Evolutionary conservation across 179 eudicot species (phyloP).

Genomic region (Heliamphora ciliata): DNA sequence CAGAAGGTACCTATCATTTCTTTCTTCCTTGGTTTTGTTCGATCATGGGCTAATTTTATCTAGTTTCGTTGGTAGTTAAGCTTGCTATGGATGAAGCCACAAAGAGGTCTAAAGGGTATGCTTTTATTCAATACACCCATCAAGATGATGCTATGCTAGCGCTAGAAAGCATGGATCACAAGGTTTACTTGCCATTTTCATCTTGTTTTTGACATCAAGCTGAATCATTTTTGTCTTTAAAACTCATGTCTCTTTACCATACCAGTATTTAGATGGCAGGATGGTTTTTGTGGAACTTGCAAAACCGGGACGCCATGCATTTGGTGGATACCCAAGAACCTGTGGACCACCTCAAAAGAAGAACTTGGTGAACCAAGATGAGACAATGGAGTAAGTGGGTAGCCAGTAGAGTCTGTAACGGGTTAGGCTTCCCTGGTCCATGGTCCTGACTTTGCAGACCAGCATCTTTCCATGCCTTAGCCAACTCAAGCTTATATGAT

Average conservation of each 20-base stretch:
- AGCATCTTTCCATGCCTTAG: no score
- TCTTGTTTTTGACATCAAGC: background rate
- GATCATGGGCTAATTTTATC: background rate
- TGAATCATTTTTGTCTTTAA: background rate
- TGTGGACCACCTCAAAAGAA: slow-evolving; percentile 33
- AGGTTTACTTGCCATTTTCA: slow-evolving; percentile 21
- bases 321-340: slow-evolving; percentile 23
- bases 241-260: background rate
- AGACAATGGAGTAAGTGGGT: no score
- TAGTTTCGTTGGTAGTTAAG: slow-evolving; percentile 24
- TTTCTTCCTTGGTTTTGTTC: background rate
- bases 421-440: no score
- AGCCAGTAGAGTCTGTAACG: no score
- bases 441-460: no score
- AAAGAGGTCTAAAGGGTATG: slow-evolving; percentile 38
- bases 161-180: slow-evolving; percentile 36
- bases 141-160: slow-evolving; percentile 41
- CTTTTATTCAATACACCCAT: slow-evolving; percentile 34
- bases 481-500: no score
- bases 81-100: slow-evolving; percentile 28
- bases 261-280: slow-evolving; percentile 33
- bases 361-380: background rate
- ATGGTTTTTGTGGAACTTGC: slow-evolving; percentile 34
- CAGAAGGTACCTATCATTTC: slow-evolving; percentile 27
- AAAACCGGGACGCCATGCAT: slow-evolving; percentile 23